phyloP scores from a whole-genome alignment of 2,329 filamentous ascomycete species.

The Colletotrichum abscissum region DNA sequence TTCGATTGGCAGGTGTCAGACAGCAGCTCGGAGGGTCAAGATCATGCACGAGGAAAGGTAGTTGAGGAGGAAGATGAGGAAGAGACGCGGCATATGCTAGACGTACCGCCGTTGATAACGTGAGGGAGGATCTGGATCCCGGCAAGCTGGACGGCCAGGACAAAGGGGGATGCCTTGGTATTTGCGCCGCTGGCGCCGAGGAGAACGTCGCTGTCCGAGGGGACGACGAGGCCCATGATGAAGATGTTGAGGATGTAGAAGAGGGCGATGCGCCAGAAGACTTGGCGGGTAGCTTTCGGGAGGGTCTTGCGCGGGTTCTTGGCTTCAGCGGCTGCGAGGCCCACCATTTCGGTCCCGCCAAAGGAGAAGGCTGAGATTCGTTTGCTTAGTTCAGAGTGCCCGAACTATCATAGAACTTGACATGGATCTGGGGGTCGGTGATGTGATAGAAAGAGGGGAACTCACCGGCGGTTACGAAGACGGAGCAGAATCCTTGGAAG shows the following conservation, averaged over 20 bases:
- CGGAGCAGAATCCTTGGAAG: slow-evolving; percentile 39
- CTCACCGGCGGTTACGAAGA: slow-evolving; percentile 36
- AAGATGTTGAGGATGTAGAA: slow-evolving; percentile 39
- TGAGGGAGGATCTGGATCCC: slow-evolving; percentile 62
- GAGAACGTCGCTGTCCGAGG: slow-evolving; percentile 36
- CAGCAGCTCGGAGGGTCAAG: no score
- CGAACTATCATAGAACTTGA: neutral
- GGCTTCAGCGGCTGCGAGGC: slow-evolving; percentile 40
- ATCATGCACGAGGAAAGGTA: no score
- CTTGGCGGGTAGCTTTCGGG: slow-evolving; percentile 39
- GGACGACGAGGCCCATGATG: slow-evolving; percentile 39
- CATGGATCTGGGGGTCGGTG: no score
- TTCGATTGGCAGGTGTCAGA: neutral
- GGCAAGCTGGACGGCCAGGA: slow-evolving; percentile 61
- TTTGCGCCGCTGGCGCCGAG: slow-evolving; percentile 47
- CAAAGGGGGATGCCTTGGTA: slow-evolving; percentile 61
- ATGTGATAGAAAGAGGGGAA: neutral
- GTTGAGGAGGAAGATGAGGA: no score
- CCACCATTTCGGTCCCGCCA: slow-evolving; percentile 40
- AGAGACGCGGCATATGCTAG: no score
- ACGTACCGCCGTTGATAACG: slow-evolving; percentile 58
- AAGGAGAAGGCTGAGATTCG: slow-evolving; percentile 32
- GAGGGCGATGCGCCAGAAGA: slow-evolving; percentile 40
- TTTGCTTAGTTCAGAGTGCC: no score
- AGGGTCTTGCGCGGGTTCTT: slow-evolving; percentile 39